Evolutionary conservation across 2,329 filamentous ascomycete species (phyloP).

Genomic region (Neoascochyta sp.): DNA sequence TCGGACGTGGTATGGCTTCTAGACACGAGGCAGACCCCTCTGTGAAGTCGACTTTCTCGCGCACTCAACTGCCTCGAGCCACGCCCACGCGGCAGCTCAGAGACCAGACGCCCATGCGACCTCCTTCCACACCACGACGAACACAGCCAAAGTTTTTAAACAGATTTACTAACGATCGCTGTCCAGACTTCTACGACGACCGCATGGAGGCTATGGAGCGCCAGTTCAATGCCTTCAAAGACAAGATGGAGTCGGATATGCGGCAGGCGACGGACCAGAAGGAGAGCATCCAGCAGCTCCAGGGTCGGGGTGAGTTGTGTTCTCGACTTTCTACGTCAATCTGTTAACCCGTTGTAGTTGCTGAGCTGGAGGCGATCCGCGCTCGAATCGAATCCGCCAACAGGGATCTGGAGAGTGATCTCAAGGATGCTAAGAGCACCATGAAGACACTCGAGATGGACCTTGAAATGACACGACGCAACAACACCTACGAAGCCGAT

Average conservation of each 20-base stretch:
- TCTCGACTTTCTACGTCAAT: too few species aligned
- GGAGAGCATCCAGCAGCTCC: constrained; percentile 70
- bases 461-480: constrained; percentile 51
- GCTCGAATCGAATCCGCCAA: constrained; percentile 52
- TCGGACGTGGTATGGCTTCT: constrained; percentile 27
- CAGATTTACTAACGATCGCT: constrained; percentile 68
- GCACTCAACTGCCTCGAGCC: constrained; percentile 23
- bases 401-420: constrained; percentile 60
- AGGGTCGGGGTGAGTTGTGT: constrained; percentile 67
- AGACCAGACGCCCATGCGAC: constrained; percentile 12
- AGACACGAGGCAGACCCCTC: constrained; percentile 25
- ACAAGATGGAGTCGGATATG: constrained; percentile 66
- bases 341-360: constrained; percentile 39
- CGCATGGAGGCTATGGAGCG: constrained; percentile 71
- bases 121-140: constrained; percentile 22
- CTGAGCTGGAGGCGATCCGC: constrained; percentile 54
- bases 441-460: constrained; percentile 48
- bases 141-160: constrained; percentile 57
- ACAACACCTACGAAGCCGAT: constrained; percentile 51
- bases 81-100: constrained; percentile 18
- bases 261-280: constrained; percentile 67
- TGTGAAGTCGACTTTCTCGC: constrained; percentile 15
- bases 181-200: constrained; percentile 73
- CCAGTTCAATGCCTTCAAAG: constrained; percentile 68
- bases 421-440: constrained; percentile 59